A percentile compares a stretch with the other conserved stretches of the same genome.
phyloP scores from a whole-genome alignment of 2,329 filamentous ascomycete species.

The Aplosporella prunicola region DNA sequence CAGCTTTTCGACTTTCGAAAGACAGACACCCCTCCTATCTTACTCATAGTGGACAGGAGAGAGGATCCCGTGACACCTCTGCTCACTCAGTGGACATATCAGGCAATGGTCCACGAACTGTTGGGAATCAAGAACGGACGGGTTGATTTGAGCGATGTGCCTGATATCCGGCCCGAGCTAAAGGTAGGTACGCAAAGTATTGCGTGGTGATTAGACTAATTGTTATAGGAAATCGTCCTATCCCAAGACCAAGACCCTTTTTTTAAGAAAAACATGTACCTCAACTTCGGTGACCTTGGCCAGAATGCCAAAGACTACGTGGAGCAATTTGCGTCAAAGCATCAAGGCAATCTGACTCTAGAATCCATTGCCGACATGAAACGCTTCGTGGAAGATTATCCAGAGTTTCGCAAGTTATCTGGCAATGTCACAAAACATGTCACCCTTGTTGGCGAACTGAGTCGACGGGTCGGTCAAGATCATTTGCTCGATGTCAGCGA shows the following conservation, averaged over 20 bases:
- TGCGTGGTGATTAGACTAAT: background rate
- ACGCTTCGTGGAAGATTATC: constrained; percentile 96
- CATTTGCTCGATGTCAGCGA: constrained; percentile 93
- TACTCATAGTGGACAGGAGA: constrained; percentile 80
- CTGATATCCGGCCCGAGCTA: constrained; percentile 75
- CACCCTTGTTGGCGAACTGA: constrained; percentile 87
- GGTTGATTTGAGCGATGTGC: constrained; percentile 75
- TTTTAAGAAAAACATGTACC: constrained; percentile 98
- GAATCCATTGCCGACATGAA: constrained; percentile 99
- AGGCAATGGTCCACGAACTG: constrained; percentile 98
- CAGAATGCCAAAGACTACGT: constrained; percentile 98
- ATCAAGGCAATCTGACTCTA: constrained; percentile 91
- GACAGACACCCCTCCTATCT: constrained; percentile 86
- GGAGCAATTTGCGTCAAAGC: constrained; percentile 94
- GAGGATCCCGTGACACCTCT: constrained; percentile 93
- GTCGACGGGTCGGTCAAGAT: constrained; percentile 74
- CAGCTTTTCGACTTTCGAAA: constrained; percentile 94
- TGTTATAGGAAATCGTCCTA: constrained; percentile 68
- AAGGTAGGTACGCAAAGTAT: constrained; percentile 35
- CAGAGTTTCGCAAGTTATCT: constrained; percentile 92
- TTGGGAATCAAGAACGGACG: constrained; percentile 92
- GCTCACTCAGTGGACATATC: constrained; percentile 96
- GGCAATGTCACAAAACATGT: constrained; percentile 99
- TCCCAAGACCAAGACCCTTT: constrained; percentile 97
- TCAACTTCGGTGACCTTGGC: constrained; percentile 92